Evolutionary conservation across 208 protist genomes (phyloP).

Genomic region (Acanthamoeba triangularis): DNA sequence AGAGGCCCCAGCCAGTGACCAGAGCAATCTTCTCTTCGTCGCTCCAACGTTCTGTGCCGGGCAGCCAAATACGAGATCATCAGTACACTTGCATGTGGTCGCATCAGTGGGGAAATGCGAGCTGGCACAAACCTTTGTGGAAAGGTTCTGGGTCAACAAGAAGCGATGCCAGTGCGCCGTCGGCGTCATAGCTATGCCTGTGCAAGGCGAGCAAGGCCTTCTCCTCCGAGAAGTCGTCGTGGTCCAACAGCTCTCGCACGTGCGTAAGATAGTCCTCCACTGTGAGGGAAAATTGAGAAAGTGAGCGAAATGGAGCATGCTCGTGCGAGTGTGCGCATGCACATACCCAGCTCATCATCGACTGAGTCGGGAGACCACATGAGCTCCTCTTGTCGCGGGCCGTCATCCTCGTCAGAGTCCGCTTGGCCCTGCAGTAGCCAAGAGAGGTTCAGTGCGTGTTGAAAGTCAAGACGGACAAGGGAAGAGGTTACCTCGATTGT

Average conservation of each 20-base stretch:
- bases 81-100: neutral
- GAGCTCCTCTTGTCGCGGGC: constrained; percentile 27
- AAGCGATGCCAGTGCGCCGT: neutral
- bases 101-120: too few species aligned
- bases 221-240: neutral
- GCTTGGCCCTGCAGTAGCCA: neutral
- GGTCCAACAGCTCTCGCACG: neutral
- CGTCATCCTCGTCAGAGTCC: neutral
- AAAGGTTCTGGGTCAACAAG: constrained; percentile 20
- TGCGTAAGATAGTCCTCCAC: neutral
- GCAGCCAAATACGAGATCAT: neutral
- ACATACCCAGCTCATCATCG: neutral
- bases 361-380: constrained; percentile 24
- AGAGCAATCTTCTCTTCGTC: neutral
- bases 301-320: neutral
- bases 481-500: neutral
- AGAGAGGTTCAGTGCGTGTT: neutral
- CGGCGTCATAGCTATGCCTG: neutral
- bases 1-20: constrained; percentile 20
- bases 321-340: too few species aligned
- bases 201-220: neutral
- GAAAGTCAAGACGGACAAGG: neutral
- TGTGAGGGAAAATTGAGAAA: neutral
- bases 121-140: constrained; percentile 14
- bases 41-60: neutral